Percentiles rank a stretch among this genome's conserved stretches.
Evolutionary conservation across 2,329 filamentous ascomycete genomes (phyloP).

Genomic region (Nigrospora oryzae): DNA sequence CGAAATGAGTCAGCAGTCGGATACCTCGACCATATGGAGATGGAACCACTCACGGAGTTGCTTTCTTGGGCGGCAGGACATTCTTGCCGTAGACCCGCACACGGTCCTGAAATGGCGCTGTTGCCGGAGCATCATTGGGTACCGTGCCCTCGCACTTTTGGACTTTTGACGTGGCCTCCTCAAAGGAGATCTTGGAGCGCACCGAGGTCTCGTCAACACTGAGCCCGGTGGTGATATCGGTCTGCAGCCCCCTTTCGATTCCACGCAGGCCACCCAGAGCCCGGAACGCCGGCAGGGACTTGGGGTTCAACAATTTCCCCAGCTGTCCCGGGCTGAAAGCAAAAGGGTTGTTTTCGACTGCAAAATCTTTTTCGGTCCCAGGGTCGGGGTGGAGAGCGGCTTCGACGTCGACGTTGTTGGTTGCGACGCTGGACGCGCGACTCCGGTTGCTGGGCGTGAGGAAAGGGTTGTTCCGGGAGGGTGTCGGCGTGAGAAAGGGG

Average conservation of each 20-base stretch:
- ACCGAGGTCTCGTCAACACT: slow-evolving; percentile 55
- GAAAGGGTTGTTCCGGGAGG: slow-evolving; percentile 15
- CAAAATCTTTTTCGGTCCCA: slow-evolving; percentile 61
- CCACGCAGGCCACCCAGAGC: slow-evolving; percentile 63
- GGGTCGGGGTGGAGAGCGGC: slow-evolving; percentile 59
- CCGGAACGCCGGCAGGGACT: slow-evolving; percentile 61
- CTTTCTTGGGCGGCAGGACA: slow-evolving; percentile 49
- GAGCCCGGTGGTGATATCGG: slow-evolving; percentile 54
- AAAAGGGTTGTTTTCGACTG: slow-evolving; percentile 61
- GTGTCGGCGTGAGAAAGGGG: slow-evolving; percentile 20
- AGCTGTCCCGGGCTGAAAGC: slow-evolving; percentile 67
- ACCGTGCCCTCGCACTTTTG: not conserved
- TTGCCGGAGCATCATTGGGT: slow-evolving; percentile 1
- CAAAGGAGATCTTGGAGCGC: slow-evolving; percentile 18
- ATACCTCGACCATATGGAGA: not conserved
- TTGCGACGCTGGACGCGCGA: slow-evolving; percentile 17
- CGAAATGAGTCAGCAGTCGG: not conserved
- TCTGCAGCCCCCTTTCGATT: slow-evolving; percentile 60
- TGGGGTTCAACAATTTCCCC: slow-evolving; percentile 67
- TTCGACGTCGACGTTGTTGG: slow-evolving; percentile 14
- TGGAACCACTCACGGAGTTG: slow-evolving; percentile 28
- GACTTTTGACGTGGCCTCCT: slow-evolving; percentile 15
- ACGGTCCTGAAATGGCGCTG: slow-evolving; percentile 37
- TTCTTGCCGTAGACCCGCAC: slow-evolving; percentile 53
- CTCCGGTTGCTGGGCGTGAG: slow-evolving; percentile 18